Conservation (phyloP, 2,329 filamentous ascomycete species). For the Fusarium keratoplasticum region DNA sequence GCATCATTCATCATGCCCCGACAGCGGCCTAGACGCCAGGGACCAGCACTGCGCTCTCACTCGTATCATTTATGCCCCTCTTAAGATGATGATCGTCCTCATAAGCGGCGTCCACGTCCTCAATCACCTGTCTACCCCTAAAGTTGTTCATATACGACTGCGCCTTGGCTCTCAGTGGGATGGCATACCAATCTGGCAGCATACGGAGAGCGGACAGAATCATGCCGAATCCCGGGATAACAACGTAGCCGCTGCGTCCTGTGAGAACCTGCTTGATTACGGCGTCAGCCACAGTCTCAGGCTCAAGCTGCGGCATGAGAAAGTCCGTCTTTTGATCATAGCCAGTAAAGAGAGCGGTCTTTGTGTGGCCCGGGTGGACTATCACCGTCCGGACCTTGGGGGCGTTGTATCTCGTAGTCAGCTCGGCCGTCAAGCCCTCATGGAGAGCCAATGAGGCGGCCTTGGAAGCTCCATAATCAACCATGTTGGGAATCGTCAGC, state of each 20-base stretch:
- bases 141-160: conserved; percentile 58
- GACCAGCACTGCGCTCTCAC: conserved; percentile 54
- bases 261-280: conserved; percentile 63
- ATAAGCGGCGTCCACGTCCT: conserved; percentile 57
- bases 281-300: conserved; percentile 58
- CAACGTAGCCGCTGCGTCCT: conserved; percentile 60
- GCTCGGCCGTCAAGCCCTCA: conserved; percentile 71
- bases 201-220: conserved; percentile 59
- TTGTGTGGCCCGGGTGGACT: conserved; percentile 65
- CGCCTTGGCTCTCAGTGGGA: conserved; percentile 58
- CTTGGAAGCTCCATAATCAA: conserved; percentile 76
- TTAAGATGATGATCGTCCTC: conserved; percentile 30
- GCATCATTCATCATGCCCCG: not conserved
- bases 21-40: conserved; percentile 33
- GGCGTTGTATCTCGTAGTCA: conserved; percentile 70
- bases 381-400: conserved; percentile 74
- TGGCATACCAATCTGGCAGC: conserved; percentile 73
- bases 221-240: conserved; percentile 57
- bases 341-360: conserved; percentile 54
- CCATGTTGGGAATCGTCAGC: conserved; percentile 69
- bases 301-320: conserved; percentile 50
- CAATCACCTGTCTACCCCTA: conserved; percentile 60
- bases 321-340: conserved; percentile 64
- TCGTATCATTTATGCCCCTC: conserved; percentile 40
- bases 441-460: conserved; percentile 75